Percentiles rank a stretch among this genome's conserved stretches.
Evolutionary conservation across 2,329 filamentous ascomycete genomes (phyloP).

Genomic region (Cercospora sesami): DNA sequence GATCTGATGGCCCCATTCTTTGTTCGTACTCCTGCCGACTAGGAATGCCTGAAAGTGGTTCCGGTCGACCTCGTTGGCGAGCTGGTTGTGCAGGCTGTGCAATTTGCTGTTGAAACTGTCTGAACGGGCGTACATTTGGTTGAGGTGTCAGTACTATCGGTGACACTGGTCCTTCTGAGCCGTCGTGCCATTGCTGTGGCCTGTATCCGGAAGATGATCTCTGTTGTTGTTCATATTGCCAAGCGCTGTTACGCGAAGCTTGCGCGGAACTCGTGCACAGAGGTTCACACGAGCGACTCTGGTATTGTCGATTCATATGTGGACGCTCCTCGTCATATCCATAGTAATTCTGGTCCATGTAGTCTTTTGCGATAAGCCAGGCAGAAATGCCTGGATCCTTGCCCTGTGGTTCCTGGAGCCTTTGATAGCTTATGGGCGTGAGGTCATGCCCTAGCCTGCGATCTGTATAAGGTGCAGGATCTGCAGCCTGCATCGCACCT

Average conservation of each 20-base stretch:
- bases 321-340: slow-evolving; percentile 10
- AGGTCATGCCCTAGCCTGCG: background rate
- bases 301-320: slow-evolving; percentile 4
- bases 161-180: slow-evolving; percentile 8
- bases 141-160: slow-evolving; percentile 6
- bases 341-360: slow-evolving; percentile 22
- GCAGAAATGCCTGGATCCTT: slow-evolving; percentile 4
- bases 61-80: slow-evolving; percentile 9
- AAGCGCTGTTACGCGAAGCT: background rate
- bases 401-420: background rate
- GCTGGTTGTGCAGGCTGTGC: slow-evolving; percentile 9
- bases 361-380: slow-evolving; percentile 14
- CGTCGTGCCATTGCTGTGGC: slow-evolving; percentile 24
- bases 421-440: background rate
- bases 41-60: slow-evolving; percentile 2
- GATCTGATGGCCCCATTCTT: slow-evolving; percentile 11
- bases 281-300: slow-evolving; percentile 3
- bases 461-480: background rate
- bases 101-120: slow-evolving; percentile 12
- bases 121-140: slow-evolving; percentile 8
- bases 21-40: slow-evolving; percentile 11
- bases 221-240: slow-evolving; percentile 30
- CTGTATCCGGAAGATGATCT: slow-evolving; percentile 25
- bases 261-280: background rate
- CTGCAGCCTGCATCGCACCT: slow-evolving; percentile 4